Evolutionary conservation across 2,329 filamentous ascomycete species (phyloP), one percentile per base, ranked within the genome.

Genomic region (Xylaria sp.): DNA sequence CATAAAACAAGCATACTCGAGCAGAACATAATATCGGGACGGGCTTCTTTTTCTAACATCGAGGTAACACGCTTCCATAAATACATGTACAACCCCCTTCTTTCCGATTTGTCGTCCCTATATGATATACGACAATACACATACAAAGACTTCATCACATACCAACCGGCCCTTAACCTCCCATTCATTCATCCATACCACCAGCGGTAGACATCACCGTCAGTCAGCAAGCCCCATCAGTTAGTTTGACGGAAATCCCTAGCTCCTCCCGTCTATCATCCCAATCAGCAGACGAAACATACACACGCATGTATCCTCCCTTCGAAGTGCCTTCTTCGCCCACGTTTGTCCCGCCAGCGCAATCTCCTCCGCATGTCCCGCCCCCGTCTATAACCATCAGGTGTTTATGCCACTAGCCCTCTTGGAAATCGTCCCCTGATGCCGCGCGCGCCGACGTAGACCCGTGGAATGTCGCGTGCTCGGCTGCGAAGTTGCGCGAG

Each of bases 231-330:
- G 8, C 12, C 6, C 45, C 32, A 30, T 46, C 20, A 50, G 15
- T 48, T 23, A 0, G 15, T 48, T 23, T 0, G 56, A 46, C 10
- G 25, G 12, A 66, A 78, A 82, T 1, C 79, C 79, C 79, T 41
- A 82, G 67, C 28, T 75, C 72, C 34, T 81, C 79, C 46, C 81
- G 74, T n/a, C 70, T 63, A 64, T 82, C 81, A 63, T 83, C 81
- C 85, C 84, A n/a, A 85, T 74, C 43, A 86, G 71, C 60, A 90
- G 72, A 45, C 87, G 77, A 65, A 85, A 85, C 70, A 87, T 82
- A 74, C 89, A 90, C 2, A 89, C 79, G 71, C 84, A 79, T 85
- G 89, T 88, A 72, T 89, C 87, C 59, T 87, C 86, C 63, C 80
- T 83, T 60, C 88, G 76, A 13, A 89, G 75, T 2, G 86, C 85